Conservation (phyloP, 441 rosid species). For the Erysimum cheiri region DNA sequence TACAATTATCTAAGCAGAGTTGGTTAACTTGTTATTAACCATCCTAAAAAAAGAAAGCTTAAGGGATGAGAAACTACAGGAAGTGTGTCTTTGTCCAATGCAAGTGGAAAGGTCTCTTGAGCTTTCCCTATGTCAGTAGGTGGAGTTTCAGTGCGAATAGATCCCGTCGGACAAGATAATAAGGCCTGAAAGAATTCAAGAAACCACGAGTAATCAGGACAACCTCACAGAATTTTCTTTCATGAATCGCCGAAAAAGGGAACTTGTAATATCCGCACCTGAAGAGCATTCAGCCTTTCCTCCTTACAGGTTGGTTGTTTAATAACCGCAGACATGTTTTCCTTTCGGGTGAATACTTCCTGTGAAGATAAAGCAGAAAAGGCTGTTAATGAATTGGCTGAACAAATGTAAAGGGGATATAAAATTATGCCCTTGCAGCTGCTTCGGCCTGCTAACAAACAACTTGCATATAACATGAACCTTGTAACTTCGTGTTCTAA, state of each 20-base stretch:
- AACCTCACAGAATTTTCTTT: not conserved
- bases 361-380: conserved; percentile 34
- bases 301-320: conserved; percentile 58
- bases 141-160: conserved; percentile 61
- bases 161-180: conserved; percentile 67
- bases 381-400: conserved; percentile 9
- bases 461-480: not conserved
- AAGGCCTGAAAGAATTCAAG: conserved; percentile 54
- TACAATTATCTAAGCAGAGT: conserved; percentile 1
- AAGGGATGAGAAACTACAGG: conserved; percentile 50
- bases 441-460: conserved; percentile 7
- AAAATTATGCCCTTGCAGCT: conserved; percentile 19
- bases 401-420: conserved; percentile 11
- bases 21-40: not conserved
- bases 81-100: conserved; percentile 55
- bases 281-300: conserved; percentile 62
- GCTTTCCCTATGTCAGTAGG: conserved; percentile 60
- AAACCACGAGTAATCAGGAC: conserved; percentile 13
- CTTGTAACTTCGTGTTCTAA: not conserved
- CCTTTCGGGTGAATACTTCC: conserved; percentile 59
- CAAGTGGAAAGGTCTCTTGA: conserved; percentile 62
- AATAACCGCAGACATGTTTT: conserved; percentile 56
- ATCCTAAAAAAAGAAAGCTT: conserved; percentile 7
- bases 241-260: not conserved
- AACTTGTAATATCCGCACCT: conserved; percentile 43